phyloP scores from a whole-genome alignment of 805 yeast genomes.

The Zygosaccharomyces pseudorouxii region DNA sequence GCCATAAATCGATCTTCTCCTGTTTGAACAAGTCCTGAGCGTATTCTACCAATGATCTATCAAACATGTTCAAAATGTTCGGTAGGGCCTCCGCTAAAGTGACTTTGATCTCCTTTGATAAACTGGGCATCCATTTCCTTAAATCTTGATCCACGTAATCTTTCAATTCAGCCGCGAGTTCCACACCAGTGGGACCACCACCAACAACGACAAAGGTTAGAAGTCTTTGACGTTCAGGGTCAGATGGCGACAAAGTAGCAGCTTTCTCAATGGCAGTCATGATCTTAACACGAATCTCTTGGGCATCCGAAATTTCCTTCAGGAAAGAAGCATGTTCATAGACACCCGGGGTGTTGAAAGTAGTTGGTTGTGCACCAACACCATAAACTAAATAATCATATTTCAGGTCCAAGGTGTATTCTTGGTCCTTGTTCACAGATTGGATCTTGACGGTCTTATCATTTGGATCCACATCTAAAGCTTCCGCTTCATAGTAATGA shows the following conservation, averaged over 20 bases:
- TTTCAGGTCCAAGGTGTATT: conserved; percentile 43
- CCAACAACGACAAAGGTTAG: conserved; percentile 90
- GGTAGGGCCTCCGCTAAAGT: conserved; percentile 89
- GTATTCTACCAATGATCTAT: conserved; percentile 63
- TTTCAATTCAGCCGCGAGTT: conserved; percentile 92
- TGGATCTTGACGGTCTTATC: conserved; percentile 60
- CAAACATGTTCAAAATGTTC: conserved; percentile 74
- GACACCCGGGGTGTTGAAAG: conserved; percentile 94
- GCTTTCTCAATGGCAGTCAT: conserved; percentile 91
- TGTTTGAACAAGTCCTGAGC: conserved; percentile 71
- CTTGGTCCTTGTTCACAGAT: conserved; percentile 47
- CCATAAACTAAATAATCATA: conserved; percentile 88
- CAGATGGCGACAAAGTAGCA: conserved; percentile 63
- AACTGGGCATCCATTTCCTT: conserved; percentile 81
- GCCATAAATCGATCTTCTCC: conserved; percentile 66
- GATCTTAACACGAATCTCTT: conserved; percentile 72
- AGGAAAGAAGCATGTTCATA: conserved; percentile 81
- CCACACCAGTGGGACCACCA: conserved; percentile 99
- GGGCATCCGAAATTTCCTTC: conserved; percentile 87
- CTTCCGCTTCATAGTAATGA: conserved; percentile 84
- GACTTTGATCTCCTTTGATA: conserved; percentile 76
- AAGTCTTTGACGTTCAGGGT: conserved; percentile 77
- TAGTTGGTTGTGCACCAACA: conserved; percentile 92
- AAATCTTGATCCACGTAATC: conserved; percentile 92
- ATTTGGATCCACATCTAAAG: conserved; percentile 72